Conservation (phyloP, 2,329 filamentous ascomycete species). For the Zymoseptoria ardabiliae region DNA sequence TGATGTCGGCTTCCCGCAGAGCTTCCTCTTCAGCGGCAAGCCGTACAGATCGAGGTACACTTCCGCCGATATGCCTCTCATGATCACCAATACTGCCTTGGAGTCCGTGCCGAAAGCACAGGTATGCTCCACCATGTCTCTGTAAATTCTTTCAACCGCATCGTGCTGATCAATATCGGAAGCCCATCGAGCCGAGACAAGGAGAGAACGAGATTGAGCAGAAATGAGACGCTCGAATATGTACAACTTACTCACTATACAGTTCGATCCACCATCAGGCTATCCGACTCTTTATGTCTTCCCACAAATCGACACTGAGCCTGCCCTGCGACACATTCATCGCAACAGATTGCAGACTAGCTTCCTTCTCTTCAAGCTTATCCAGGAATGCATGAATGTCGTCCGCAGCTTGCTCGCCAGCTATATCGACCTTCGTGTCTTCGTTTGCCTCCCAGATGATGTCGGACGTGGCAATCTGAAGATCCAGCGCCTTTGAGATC, state of each 20-base stretch:
- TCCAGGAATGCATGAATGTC: constrained; percentile 55
- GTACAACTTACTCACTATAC: neutral
- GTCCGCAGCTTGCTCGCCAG: constrained; percentile 49
- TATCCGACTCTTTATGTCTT: constrained; percentile 20
- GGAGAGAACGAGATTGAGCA: constrained; percentile 10
- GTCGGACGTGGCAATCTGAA: constrained; percentile 66
- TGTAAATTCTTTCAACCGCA: neutral
- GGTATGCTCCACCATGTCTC: neutral
- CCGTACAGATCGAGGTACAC: constrained; percentile 14
- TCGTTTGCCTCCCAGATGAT: constrained; percentile 81
- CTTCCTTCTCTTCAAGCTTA: constrained; percentile 54
- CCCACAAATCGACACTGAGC: constrained; percentile 20
- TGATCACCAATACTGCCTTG: constrained; percentile 11
- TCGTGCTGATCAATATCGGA: constrained; percentile 1
- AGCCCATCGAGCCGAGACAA: constrained; percentile 15
- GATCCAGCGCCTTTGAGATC: constrained; percentile 54
- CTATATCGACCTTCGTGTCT: constrained; percentile 63
- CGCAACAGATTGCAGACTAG: constrained; percentile 72
- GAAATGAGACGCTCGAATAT: constrained; percentile 1
- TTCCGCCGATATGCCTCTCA: constrained; percentile 9
- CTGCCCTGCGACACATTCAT: constrained; percentile 51
- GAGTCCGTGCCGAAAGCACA: constrained; percentile 10
- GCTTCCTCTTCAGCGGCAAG: constrained; percentile 15
- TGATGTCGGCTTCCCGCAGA: constrained; percentile 36
- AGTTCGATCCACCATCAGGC: neutral